phyloP scores from a whole-genome alignment of 768 basidiomycete species.

The Pleurotus sapidus region DNA sequence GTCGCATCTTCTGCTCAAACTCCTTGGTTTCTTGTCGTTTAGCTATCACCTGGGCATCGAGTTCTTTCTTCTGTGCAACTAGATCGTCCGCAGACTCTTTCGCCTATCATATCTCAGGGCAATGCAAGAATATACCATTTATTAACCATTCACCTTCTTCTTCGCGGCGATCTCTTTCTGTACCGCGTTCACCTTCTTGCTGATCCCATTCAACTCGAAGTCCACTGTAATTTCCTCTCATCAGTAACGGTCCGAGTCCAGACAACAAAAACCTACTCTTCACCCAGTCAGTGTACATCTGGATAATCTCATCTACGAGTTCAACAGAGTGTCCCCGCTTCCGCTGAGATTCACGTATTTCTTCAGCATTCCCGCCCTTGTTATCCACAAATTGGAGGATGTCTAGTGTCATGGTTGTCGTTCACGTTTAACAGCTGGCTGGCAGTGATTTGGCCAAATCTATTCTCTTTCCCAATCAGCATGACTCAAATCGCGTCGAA shows the following conservation, averaged over 20 bases:
- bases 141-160: conserved; percentile 67
- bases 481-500: too few species aligned
- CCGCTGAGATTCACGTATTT: conserved; percentile 88
- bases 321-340: conserved; percentile 89
- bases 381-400: conserved; percentile 75
- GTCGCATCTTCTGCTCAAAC: conserved; percentile 73
- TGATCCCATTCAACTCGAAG: conserved; percentile 73
- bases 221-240: conserved; percentile 58
- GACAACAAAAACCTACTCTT: conserved; percentile 62
- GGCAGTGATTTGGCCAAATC: too few species aligned
- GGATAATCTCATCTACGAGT: conserved; percentile 90
- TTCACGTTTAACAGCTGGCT: too few species aligned
- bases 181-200: conserved; percentile 82
- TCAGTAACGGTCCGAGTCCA: background rate
- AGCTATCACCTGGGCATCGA: conserved; percentile 78
- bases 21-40: conserved; percentile 78
- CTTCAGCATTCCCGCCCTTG: conserved; percentile 90
- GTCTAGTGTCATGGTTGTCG: conserved; percentile 73
- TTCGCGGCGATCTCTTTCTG: conserved; percentile 94
- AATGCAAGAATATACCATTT: background rate
- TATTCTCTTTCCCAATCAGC: too few species aligned
- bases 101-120: conserved; percentile 46
- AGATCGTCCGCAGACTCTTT: conserved; percentile 91
- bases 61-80: conserved; percentile 75
- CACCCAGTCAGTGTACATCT: conserved; percentile 91